Percentiles rank a stretch among this genome's conserved stretches.
Conservation (phyloP, 1,139 yeast species). For the Lodderomyces jiufengensis region DNA sequence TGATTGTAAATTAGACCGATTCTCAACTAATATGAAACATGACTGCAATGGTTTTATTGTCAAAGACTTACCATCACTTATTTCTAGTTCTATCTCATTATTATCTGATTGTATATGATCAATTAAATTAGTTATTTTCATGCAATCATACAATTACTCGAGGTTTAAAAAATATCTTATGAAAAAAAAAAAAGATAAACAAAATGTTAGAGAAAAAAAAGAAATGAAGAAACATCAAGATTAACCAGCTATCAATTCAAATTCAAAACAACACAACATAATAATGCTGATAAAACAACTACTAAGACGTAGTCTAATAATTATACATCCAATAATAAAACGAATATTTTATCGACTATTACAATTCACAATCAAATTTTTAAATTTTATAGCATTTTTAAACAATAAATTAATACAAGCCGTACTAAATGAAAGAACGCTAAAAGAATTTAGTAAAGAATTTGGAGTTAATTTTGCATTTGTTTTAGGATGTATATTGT, state of each 20-base stretch:
- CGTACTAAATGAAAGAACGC: slow-evolving; percentile 8
- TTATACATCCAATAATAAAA: slow-evolving; percentile 1
- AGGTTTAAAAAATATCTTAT: background rate
- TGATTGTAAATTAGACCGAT: slow-evolving; percentile 2
- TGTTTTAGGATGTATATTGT: slow-evolving; percentile 4
- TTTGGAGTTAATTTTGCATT: slow-evolving; percentile 5
- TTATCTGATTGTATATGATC: slow-evolving; percentile 7
- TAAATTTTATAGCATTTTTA: background rate
- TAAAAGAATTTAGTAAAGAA: slow-evolving; percentile 6
- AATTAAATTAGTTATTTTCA: slow-evolving; percentile 9
- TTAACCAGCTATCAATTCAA: background rate
- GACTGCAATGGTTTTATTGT: slow-evolving; percentile 1
- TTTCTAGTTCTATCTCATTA: background rate
- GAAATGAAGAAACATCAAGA: background rate
- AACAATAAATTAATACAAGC: slow-evolving; percentile 4
- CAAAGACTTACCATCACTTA: background rate
- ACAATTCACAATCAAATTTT: background rate
- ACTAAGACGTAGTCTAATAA: background rate
- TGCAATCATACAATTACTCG: background rate
- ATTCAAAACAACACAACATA: background rate
- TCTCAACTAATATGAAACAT: slow-evolving; percentile 7
- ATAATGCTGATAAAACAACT: slow-evolving; percentile 1
- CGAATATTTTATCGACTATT: slow-evolving; percentile 4
- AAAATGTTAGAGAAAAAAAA: slow-evolving; percentile 1
- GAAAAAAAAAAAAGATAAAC: background rate